Conservation (phyloP, 176 grass and related monocot genomes). For the Ensete ventricosum region DNA sequence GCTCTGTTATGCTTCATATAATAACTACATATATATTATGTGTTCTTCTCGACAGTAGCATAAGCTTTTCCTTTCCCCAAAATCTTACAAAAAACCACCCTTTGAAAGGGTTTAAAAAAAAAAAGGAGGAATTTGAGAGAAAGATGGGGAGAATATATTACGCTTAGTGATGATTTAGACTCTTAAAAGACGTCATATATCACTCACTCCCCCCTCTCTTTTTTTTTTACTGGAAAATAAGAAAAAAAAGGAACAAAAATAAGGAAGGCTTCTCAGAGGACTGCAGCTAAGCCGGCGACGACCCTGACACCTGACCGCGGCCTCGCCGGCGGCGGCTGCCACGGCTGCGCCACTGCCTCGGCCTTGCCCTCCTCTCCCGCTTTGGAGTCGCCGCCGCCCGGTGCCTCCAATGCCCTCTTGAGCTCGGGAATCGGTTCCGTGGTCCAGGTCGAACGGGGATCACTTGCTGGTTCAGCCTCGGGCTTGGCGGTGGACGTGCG, state of each 20-base stretch:
- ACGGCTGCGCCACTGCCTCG: conserved; percentile 28
- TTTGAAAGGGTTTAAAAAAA: background rate
- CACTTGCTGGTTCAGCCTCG: background rate
- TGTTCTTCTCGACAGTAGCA: background rate
- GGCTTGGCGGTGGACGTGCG: background rate
- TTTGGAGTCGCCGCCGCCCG: conserved; percentile 26
- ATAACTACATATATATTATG: too few relatives aligned
- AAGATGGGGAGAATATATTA: background rate
- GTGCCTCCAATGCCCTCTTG: conserved; percentile 19
- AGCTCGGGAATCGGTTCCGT: background rate
- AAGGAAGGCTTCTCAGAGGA: conserved; percentile 38
- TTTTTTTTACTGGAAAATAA: background rate
- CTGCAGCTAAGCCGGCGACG: conserved; percentile 64
- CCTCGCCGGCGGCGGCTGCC: conserved; percentile 27
- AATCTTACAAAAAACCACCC: background rate
- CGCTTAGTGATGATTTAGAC: background rate
- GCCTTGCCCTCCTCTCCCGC: conserved; percentile 8
- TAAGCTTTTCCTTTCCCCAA: background rate
- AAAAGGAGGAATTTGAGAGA: background rate
- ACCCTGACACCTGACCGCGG: conserved; percentile 21
- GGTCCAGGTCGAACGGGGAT: background rate
- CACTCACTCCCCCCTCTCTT: background rate
- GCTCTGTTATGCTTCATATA: too few relatives aligned
- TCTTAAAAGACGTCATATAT: conserved; percentile 14
- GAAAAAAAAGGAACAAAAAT: background rate